Evolutionary conservation across 352 stramenopile genomes (phyloP).

Genomic region (Phytopythium oedochilum): DNA sequence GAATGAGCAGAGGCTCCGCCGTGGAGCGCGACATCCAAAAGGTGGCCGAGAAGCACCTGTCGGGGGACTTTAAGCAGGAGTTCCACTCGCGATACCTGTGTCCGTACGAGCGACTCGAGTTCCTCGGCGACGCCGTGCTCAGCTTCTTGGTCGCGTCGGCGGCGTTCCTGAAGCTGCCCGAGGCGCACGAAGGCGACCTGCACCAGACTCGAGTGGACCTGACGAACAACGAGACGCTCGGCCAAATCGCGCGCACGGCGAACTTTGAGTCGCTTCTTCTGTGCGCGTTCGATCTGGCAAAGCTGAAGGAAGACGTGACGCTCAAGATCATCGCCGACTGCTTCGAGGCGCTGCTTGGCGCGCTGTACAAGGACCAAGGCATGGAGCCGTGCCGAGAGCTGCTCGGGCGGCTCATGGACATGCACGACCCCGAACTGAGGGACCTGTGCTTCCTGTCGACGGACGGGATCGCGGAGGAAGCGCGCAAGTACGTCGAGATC

Average conservation of each 20-base stretch:
- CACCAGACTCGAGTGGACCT: constrained; percentile 71
- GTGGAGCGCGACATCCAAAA: constrained; percentile 44
- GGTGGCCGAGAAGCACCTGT: constrained; percentile 56
- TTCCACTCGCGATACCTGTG: constrained; percentile 75
- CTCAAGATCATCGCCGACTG: constrained; percentile 81
- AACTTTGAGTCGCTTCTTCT: constrained; percentile 77
- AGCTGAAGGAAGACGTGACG: constrained; percentile 45
- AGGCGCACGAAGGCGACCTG: constrained; percentile 58
- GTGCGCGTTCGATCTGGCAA: constrained; percentile 58
- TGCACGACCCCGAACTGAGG: constrained; percentile 45
- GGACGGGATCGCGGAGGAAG: constrained; percentile 36
- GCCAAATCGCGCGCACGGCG: constrained; percentile 62
- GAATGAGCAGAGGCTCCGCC: constrained; percentile 13
- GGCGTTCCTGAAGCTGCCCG: constrained; percentile 72
- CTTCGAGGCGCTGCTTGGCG: constrained; percentile 75
- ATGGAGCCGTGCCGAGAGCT: constrained; percentile 63
- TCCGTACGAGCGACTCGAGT: constrained; percentile 82
- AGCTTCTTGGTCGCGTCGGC: constrained; percentile 80
- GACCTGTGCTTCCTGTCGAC: constrained; percentile 61
- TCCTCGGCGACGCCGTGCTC: constrained; percentile 80
- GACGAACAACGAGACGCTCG: constrained; percentile 74
- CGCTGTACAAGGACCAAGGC: constrained; percentile 79
- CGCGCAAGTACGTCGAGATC: constrained; percentile 42
- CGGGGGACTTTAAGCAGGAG: constrained; percentile 66
- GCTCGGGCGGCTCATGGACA: constrained; percentile 54